Evolutionary conservation across 257 asterid species (phyloP).

Genomic region (Solanum raphanifolium): DNA sequence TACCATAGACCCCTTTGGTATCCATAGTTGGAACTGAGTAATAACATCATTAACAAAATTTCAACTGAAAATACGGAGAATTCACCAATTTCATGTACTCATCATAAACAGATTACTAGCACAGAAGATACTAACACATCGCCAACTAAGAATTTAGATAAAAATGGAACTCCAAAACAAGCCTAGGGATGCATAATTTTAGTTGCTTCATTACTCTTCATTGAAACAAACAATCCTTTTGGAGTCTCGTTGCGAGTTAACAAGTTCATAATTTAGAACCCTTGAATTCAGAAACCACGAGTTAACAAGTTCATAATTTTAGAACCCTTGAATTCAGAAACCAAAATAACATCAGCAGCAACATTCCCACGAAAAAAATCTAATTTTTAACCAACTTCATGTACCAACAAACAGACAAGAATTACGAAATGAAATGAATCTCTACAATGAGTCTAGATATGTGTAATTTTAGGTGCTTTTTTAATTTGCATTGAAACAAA

Average conservation of each 20-base stretch:
- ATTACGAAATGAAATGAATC: background rate
- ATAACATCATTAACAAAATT: background rate
- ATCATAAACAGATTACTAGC: background rate
- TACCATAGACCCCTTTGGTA: background rate
- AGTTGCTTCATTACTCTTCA: background rate
- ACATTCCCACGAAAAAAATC: background rate
- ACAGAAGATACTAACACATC: background rate
- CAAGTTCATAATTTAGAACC: background rate
- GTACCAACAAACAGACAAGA: background rate
- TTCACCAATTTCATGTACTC: background rate
- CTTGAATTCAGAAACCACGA: background rate
- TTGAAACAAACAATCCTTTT: background rate
- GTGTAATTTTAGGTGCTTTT: background rate
- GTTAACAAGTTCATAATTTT: background rate
- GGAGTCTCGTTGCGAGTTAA: background rate
- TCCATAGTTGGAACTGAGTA: background rate
- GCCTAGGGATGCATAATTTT: background rate
- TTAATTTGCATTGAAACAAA: background rate
- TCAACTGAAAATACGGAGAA: background rate
- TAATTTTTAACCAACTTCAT: too few species aligned
- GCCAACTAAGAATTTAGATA: background rate
- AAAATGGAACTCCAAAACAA: background rate
- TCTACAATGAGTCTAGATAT: background rate
- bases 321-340: background rate
- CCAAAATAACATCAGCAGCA: background rate